Conservation (phyloP, 495 filamentous ascomycete genomes). For the Daldinia childiae region DNA sequence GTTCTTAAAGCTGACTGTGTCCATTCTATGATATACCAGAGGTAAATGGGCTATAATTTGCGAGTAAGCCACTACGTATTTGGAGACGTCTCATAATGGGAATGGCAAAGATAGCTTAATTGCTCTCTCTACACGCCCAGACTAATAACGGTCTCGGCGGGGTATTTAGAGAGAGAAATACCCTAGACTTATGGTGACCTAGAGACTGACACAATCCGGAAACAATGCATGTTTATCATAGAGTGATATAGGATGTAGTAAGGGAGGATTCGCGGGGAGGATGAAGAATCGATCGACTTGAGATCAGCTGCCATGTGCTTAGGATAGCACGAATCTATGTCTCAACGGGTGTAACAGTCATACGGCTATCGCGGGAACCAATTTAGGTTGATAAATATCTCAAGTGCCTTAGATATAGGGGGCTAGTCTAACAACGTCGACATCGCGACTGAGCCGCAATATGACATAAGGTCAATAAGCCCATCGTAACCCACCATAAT, state of each 20-base stretch:
- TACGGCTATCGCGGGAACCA: constrained; percentile 5
- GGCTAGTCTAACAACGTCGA: constrained; percentile 10
- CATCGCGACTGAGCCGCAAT: constrained; percentile 10
- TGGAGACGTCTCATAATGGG: constrained; percentile 1
- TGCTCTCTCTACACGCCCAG: background rate
- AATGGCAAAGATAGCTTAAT: background rate
- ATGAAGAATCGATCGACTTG: constrained; percentile 33
- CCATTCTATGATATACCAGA: background rate
- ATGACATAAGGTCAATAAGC: constrained; percentile 10
- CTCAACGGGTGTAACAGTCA: constrained; percentile 13
- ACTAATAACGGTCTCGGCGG: background rate
- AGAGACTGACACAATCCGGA: constrained; percentile 17
- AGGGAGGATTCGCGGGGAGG: constrained; percentile 39
- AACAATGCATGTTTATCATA: constrained; percentile 19
- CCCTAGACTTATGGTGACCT: background rate
- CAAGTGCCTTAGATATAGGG: background rate
- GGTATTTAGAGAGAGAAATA: constrained; percentile 4
- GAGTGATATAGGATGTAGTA: constrained; percentile 25
- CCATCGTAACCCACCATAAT: background rate
- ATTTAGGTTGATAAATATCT: constrained; percentile 10
- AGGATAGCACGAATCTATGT: background rate
- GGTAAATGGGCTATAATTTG: constrained; percentile 1
- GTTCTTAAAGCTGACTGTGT: background rate
- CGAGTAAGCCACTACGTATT: background rate
- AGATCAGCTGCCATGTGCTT: constrained; percentile 15